These are phyloP conservation scores for Glebionis coronaria DNA, from an alignment of 129 eudicot species.

Conservation along the genomic window DNA sequence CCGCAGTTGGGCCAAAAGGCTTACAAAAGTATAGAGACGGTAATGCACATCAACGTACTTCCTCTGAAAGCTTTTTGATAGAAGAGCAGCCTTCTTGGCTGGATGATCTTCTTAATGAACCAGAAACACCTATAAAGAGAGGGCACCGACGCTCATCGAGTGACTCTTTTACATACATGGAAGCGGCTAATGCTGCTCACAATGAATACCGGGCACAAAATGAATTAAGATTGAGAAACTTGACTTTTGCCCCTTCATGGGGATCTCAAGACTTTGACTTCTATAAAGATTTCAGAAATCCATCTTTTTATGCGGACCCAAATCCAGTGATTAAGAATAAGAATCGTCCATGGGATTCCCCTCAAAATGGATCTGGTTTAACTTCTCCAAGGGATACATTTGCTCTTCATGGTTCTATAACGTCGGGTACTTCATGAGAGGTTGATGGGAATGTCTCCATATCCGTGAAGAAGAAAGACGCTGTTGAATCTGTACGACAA, in stretches of 20 bases:
- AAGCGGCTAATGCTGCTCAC: slow-evolving; percentile 48
- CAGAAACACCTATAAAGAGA: slow-evolving; percentile 85
- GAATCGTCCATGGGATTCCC: slow-evolving; percentile 58
- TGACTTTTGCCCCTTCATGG: slow-evolving; percentile 59
- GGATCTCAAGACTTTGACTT: slow-evolving; percentile 63
- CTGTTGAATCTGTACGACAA: slow-evolving; percentile 46
- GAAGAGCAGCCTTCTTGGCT: slow-evolving; percentile 99
- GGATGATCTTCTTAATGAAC: slow-evolving; percentile 95
- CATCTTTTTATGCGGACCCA: slow-evolving; percentile 39
- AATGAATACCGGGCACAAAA: slow-evolving; percentile 56
- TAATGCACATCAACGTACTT: slow-evolving; percentile 81
- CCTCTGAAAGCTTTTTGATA: slow-evolving; percentile 80
- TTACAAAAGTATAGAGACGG: slow-evolving; percentile 54
- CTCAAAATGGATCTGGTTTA: slow-evolving; percentile 39
- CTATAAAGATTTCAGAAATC: slow-evolving; percentile 45
- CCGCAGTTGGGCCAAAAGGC: slow-evolving; percentile 57
- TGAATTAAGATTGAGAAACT: slow-evolving; percentile 51
- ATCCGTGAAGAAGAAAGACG: slow-evolving; percentile 54
- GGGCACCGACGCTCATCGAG: slow-evolving; percentile 98
- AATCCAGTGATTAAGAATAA: slow-evolving; percentile 42
- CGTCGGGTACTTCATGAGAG: slow-evolving; percentile 42
- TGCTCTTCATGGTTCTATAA: slow-evolving; percentile 34
- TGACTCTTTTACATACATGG: slow-evolving; percentile 82
- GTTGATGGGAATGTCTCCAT: slow-evolving; percentile 47
- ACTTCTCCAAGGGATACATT: slow-evolving; percentile 49